Conservation (phyloP, 208 protist species). For the Blechomonas ayalai region DNA sequence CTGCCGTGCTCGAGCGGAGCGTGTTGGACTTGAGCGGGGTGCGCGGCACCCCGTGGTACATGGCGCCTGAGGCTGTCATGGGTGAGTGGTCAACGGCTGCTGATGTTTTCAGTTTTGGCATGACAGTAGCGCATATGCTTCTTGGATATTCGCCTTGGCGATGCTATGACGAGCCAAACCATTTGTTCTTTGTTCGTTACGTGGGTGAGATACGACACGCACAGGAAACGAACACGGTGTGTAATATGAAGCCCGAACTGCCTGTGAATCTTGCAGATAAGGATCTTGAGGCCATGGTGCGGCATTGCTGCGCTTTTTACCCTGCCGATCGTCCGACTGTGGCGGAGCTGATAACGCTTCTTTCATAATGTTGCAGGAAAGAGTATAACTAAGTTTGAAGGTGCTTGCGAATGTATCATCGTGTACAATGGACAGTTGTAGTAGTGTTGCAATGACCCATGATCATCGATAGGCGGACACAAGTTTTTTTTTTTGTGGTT, state of each 20-base stretch:
- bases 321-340: conserved; percentile 29
- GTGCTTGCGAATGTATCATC: too few relatives aligned
- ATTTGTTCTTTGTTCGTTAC: conserved; percentile 38
- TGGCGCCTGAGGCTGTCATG: conserved; percentile 18
- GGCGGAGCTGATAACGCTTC: conserved; percentile 28
- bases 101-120: conserved; percentile 19
- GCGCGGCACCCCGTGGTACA: conserved; percentile 14
- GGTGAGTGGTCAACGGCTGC: conserved; percentile 3
- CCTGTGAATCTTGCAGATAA: conserved; percentile 15
- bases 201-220: conserved; percentile 20
- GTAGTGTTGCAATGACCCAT: too few relatives aligned
- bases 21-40: not conserved
- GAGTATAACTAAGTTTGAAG: too few relatives aligned
- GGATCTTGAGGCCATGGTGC: conserved; percentile 31
- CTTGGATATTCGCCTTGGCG: conserved; percentile 8
- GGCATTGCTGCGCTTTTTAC: conserved; percentile 34
- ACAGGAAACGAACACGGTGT: conserved; percentile 13
- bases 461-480: too few relatives aligned
- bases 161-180: conserved; percentile 28
- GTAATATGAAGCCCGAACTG: conserved; percentile 37
- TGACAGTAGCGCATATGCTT: conserved; percentile 13
- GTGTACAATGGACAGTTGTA: too few relatives aligned
- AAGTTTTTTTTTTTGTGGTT: conserved; percentile 12
- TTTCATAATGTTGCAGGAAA: conserved; percentile 33
- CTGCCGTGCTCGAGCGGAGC: conserved; percentile 8